Percentiles rank a stretch among this genome's conserved stretches.
Evolutionary conservation across 2,329 filamentous ascomycete species (phyloP).

Genomic region (Salinomyces thailandicus): DNA sequence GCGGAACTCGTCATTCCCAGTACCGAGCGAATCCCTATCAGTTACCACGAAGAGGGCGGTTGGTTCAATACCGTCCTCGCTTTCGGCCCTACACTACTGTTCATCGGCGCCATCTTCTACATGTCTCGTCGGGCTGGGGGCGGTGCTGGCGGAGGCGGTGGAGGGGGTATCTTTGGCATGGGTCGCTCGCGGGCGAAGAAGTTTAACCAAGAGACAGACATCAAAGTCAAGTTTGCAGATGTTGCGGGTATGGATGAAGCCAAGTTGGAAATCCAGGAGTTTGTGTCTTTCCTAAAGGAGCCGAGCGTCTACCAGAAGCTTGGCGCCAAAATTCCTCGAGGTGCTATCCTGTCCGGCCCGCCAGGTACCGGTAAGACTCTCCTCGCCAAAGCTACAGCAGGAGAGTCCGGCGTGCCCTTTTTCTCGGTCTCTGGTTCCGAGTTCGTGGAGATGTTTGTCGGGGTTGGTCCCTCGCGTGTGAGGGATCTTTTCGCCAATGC

Average conservation of each 20-base stretch:
- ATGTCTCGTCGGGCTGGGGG: conserved; percentile 64
- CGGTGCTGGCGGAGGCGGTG: conserved; percentile 48
- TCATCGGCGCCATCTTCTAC: conserved; percentile 75
- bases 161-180: conserved; percentile 84
- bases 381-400: conserved; percentile 91
- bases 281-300: conserved; percentile 92
- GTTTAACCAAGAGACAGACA: conserved; percentile 92
- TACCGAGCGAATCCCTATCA: conserved; percentile 84
- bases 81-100: conserved; percentile 77
- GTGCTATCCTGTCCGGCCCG: conserved; percentile 92
- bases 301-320: conserved; percentile 86
- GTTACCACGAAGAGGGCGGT: conserved; percentile 67
- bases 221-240: conserved; percentile 95
- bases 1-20: conserved; percentile 74
- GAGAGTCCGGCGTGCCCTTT: conserved; percentile 93
- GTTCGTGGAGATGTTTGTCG: conserved; percentile 99
- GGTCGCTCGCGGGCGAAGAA: conserved; percentile 91
- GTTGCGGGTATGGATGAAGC: conserved; percentile 98
- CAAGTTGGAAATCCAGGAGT: conserved; percentile 98
- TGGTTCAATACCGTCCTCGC: conserved; percentile 63
- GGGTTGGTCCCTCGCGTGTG: conserved; percentile 91
- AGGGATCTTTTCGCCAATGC: conserved; percentile 90
- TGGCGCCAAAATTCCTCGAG: conserved; percentile 93
- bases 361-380: conserved; percentile 97
- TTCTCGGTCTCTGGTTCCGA: conserved; percentile 97